These are phyloP conservation scores for Aeschynomene evenia DNA, from an alignment of 306 rosid genomes.

Conservation along the genomic window DNA sequence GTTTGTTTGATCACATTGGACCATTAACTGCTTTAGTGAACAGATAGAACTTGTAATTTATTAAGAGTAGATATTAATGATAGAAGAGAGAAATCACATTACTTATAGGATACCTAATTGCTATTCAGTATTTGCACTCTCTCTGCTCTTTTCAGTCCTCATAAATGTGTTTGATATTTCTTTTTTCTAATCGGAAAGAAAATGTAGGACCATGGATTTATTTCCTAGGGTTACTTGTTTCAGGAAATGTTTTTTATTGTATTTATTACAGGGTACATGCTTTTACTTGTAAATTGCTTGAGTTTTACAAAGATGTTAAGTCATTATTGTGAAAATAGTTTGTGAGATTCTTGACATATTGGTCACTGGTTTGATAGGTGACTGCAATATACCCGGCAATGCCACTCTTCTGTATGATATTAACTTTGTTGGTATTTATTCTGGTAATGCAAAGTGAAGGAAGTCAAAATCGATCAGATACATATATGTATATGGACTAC, in stretches of 20 bases:
- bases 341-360: constrained; percentile 27
- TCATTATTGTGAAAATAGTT: constrained; percentile 14
- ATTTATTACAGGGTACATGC: constrained; percentile 1
- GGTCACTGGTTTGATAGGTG: constrained; percentile 57
- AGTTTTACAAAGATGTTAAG: constrained; percentile 2
- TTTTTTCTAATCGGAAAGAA: background rate
- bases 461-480: constrained; percentile 24
- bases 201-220: background rate
- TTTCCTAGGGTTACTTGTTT: background rate
- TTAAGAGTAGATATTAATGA: too few relatives aligned
- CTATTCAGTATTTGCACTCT: too few relatives aligned
- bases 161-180: too few relatives aligned
- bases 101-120: too few relatives aligned
- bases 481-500: constrained; percentile 21
- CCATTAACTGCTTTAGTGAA: background rate
- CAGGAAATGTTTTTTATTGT: background rate
- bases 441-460: constrained; percentile 68
- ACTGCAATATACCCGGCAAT: constrained; percentile 90
- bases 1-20: constrained; percentile 15
- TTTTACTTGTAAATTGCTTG: constrained; percentile 16
- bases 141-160: too few relatives aligned
- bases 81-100: too few relatives aligned
- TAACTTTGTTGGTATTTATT: constrained; percentile 68
- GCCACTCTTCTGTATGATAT: constrained; percentile 89
- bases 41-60: too few relatives aligned